Evolutionary conservation across 2,329 filamentous ascomycete genomes (phyloP).

Genomic region (Exophiala bonariae): DNA sequence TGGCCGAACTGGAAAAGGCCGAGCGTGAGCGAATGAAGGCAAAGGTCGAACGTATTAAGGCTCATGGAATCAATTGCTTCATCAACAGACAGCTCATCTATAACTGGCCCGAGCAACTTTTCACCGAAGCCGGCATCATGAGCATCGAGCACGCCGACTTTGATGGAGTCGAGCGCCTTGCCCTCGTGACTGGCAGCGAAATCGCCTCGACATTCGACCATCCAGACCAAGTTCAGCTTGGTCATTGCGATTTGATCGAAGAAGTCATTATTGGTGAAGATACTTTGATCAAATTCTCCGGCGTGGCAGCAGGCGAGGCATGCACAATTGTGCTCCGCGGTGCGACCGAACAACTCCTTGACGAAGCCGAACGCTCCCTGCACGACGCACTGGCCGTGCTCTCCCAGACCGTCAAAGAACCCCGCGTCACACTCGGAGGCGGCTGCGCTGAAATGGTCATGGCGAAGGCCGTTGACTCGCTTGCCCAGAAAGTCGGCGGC

Average conservation of each 20-base stretch:
- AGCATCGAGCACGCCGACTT: constrained; percentile 99
- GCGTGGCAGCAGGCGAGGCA: constrained; percentile 87
- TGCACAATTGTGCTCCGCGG: constrained; percentile 97
- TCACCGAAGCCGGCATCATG: constrained; percentile 95
- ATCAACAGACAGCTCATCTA: constrained; percentile 99
- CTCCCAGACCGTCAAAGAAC: constrained; percentile 94
- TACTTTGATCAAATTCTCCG: constrained; percentile 95
- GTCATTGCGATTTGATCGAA: constrained; percentile 92
- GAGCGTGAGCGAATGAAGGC: constrained; percentile 99
- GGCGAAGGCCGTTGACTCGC: constrained; percentile 95
- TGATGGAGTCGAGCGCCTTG: constrained; percentile 92
- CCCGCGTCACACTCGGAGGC: constrained; percentile 88
- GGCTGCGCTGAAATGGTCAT: constrained; percentile 98
- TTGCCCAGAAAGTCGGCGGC: constrained; percentile 89
- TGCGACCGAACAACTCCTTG: constrained; percentile 92
- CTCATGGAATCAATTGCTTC: constrained; percentile 99
- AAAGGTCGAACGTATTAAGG: constrained; percentile 98
- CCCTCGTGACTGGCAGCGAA: constrained; percentile 93
- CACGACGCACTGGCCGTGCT: constrained; percentile 95
- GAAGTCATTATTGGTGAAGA: constrained; percentile 99
- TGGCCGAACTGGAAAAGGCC: constrained; percentile 97
- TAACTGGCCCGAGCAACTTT: constrained; percentile 99
- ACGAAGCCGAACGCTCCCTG: constrained; percentile 92
- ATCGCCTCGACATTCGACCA: constrained; percentile 98
- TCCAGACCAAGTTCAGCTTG: constrained; percentile 93